phyloP scores from a whole-genome alignment of 139 green algal genomes.

The Chlamydomonas applanata region DNA sequence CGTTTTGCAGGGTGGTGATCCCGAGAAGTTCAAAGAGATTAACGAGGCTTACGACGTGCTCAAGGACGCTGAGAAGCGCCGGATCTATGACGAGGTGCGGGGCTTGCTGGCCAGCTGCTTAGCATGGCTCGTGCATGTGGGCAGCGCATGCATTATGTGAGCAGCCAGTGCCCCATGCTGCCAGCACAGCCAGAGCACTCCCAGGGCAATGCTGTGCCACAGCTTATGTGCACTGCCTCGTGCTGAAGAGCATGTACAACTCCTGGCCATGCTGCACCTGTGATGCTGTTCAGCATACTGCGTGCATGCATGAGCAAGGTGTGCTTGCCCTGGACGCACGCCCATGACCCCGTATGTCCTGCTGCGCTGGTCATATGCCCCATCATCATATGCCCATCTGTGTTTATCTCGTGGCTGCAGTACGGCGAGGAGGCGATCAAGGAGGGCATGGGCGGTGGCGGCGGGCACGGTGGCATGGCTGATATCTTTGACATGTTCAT shows the following conservation, averaged over 20 bases:
- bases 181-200: too few species aligned
- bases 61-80: conserved; percentile 91
- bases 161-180: too few species aligned
- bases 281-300: neutral
- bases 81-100: conserved; percentile 94
- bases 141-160: too few species aligned
- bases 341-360: too few species aligned
- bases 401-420: too few species aligned
- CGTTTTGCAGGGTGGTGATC: conserved; percentile 71
- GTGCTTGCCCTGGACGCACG: too few species aligned
- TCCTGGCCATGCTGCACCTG: neutral
- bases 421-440: conserved; percentile 99
- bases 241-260: too few species aligned
- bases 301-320: neutral
- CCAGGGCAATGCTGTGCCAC: too few species aligned
- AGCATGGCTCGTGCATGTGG: too few species aligned
- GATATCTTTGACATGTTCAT: conserved; percentile 95
- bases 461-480: conserved; percentile 67
- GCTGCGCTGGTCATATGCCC: neutral
- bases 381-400: neutral
- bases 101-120: too few species aligned
- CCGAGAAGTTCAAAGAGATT: conserved; percentile 98
- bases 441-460: conserved; percentile 83
- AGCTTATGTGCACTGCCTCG: too few species aligned
- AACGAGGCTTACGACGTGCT: conserved; percentile 97